Evolutionary conservation across 2,329 filamentous ascomycete genomes (phyloP).

Genomic region (Biscogniauxia sp.): DNA sequence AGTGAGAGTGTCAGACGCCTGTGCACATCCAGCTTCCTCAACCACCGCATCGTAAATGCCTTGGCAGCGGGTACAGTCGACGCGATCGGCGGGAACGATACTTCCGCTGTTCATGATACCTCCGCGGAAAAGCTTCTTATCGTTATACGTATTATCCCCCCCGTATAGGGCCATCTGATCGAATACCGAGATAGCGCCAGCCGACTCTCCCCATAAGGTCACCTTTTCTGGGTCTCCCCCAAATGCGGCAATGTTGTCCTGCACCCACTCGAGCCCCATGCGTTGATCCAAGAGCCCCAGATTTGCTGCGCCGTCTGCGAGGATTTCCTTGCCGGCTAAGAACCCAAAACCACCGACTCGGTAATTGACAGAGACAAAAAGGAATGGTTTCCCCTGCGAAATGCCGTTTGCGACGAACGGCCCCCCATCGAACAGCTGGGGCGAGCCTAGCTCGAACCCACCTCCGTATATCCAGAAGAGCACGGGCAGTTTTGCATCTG

Average conservation of each 20-base stretch:
- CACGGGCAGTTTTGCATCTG: slow-evolving; percentile 60
- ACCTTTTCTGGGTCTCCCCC: slow-evolving; percentile 78
- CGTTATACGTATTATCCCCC: slow-evolving; percentile 72
- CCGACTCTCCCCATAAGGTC: slow-evolving; percentile 75
- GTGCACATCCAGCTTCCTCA: slow-evolving; percentile 58
- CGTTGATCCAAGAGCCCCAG: slow-evolving; percentile 72
- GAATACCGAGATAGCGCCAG: slow-evolving; percentile 69
- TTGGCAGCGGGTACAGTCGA: slow-evolving; percentile 67
- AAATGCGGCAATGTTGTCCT: slow-evolving; percentile 73
- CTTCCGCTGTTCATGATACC: slow-evolving; percentile 77
- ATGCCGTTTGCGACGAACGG: slow-evolving; percentile 46
- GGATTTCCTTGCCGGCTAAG: slow-evolving; percentile 65
- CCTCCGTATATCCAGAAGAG: slow-evolving; percentile 72
- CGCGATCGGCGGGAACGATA: slow-evolving; percentile 57
- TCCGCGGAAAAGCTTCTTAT: slow-evolving; percentile 69
- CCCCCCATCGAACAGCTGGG: slow-evolving; percentile 50
- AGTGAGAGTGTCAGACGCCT: slow-evolving; percentile 54
- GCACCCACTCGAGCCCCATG: slow-evolving; percentile 71
- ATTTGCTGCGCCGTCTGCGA: slow-evolving; percentile 66
- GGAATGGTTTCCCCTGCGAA: slow-evolving; percentile 56
- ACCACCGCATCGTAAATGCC: slow-evolving; percentile 63
- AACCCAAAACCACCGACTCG: slow-evolving; percentile 74
- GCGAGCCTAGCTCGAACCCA: slow-evolving; percentile 53
- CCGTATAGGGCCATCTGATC: slow-evolving; percentile 74
- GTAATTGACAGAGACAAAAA: slow-evolving; percentile 79